These are phyloP conservation scores for Fusarium sp. DNA, from an alignment of 2,329 filamentous ascomycete species.

Conservation along the genomic window DNA sequence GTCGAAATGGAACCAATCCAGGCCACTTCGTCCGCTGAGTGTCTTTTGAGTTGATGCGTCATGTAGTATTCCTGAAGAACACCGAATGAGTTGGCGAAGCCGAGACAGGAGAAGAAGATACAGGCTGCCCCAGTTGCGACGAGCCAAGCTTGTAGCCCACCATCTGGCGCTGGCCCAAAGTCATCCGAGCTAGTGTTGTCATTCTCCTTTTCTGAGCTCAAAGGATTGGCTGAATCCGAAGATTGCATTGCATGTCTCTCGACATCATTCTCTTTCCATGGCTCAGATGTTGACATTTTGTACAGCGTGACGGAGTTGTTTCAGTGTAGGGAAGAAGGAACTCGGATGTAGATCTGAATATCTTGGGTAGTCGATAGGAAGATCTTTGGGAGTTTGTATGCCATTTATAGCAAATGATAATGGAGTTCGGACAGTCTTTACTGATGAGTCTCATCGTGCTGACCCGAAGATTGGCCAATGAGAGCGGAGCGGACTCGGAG, in stretches of 20 bases:
- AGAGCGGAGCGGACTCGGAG: neutral
- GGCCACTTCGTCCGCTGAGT: slow-evolving; percentile 49
- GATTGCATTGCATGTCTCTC: neutral
- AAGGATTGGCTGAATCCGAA: accelerated
- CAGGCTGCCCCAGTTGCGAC: slow-evolving; percentile 51
- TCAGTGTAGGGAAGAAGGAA: neutral
- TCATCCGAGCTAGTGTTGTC: accelerated
- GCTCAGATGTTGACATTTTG: neutral
- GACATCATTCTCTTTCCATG: neutral
- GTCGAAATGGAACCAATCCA: slow-evolving; percentile 56
- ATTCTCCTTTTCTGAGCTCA: neutral
- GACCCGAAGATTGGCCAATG: accelerated
- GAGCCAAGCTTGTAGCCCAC: slow-evolving; percentile 54
- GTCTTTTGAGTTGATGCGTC: slow-evolving; percentile 47
- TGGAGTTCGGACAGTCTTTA: neutral
- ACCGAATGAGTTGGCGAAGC: slow-evolving; percentile 58
- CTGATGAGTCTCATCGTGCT: neutral
- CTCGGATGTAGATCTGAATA: accelerated
- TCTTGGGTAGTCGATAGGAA: neutral
- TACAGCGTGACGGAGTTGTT: neutral
- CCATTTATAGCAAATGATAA: neutral
- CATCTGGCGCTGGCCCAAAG: slow-evolving; percentile 40
- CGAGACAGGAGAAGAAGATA: slow-evolving; percentile 54
- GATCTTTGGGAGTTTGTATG: neutral
- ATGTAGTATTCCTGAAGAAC: slow-evolving; percentile 58